Evolutionary conservation across 495 filamentous ascomycete species (phyloP), one percentile per base, ranked within the genome.

Genomic region (Bacidia gigantensis): DNA sequence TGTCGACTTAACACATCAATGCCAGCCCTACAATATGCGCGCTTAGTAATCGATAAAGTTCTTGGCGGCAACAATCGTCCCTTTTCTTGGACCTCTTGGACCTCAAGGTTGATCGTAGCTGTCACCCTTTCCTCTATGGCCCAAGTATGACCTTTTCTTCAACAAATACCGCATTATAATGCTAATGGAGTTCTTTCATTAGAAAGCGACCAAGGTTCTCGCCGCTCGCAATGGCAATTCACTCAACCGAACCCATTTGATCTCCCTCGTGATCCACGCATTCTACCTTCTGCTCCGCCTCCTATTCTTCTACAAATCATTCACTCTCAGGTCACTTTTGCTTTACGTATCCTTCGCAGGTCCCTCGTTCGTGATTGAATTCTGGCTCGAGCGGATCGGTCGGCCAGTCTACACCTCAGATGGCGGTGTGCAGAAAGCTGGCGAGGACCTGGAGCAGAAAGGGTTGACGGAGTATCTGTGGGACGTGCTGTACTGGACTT

Each of bases 391-490:
- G 63, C 77, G 77, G 29, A 76, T 87, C 7, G 86, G 85, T 0
- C 84, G 92, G 5, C 92, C 92, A 9, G 77, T 67, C 47, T 87
- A 81, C 65, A 75, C 75, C 47, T 48, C 75, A 2, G 82, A 79
- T 60, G 79, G 78, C n/a, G 78, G 80, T 2, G 69, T 97, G 40
- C 79, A 78, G 56, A 77, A 72, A 12, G 72, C 83, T 0, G 92
- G 92, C 17, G 90, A 97, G 64, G 92, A 97, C 64, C 75, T 98
- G 22, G 82, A 86, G 24, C 87, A 87, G 0, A 78, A 83, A 23
- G 92, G 92, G 0, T 69, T 98, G 66, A 97, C 89, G 7, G 92
- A 98, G 67, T 98, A 89, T 68, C 86, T 96, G 83, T 97, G 90
- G 76, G 92, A 98, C 70, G 75, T 95, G 23, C 71, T 96, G 29